These are phyloP conservation scores for Alternaria dauci DNA, from an alignment of 2,329 filamentous ascomycete species.

Conservation along the genomic window DNA sequence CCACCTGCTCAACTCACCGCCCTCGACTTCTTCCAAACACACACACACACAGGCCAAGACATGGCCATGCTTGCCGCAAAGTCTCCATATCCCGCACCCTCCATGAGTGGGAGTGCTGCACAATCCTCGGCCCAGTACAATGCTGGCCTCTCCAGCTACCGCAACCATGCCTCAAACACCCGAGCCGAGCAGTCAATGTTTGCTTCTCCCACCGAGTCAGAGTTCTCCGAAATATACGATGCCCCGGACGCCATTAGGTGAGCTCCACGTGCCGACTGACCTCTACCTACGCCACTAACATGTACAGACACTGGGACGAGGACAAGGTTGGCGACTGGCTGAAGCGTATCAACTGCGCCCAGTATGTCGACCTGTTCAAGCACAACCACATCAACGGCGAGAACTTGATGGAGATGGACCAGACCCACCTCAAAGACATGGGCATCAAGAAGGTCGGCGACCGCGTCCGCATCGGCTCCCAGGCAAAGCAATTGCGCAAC, in stretches of 20 bases:
- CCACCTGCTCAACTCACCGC: conserved; percentile 6
- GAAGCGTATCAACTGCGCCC: conserved; percentile 86
- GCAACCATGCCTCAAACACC: conserved; percentile 43
- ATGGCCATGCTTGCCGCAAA: conserved; percentile 86
- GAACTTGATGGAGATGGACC: conserved; percentile 95
- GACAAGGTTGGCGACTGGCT: conserved; percentile 91
- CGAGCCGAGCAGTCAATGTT: conserved; percentile 64
- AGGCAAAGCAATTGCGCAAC: conserved; percentile 60
- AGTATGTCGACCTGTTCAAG: conserved; percentile 91
- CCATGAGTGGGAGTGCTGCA: conserved; percentile 52
- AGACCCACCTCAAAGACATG: conserved; percentile 95
- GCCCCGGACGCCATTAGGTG: conserved; percentile 68
- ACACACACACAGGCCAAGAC: conserved; percentile 8
- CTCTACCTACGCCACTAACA: conserved; percentile 23
- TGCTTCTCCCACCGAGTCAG: conserved; percentile 87
- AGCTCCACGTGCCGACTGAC: conserved; percentile 9
- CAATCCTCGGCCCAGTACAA: conserved; percentile 48
- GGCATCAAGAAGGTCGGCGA: conserved; percentile 98
- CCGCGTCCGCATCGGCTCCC: conserved; percentile 77
- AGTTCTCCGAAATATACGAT: conserved; percentile 83
- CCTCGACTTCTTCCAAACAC: conserved; percentile 1
- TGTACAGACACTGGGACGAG: conserved; percentile 77
- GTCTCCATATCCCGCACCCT: conserved; percentile 68
- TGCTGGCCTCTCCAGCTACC: conserved; percentile 46
- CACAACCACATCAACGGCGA: conserved; percentile 97